Evolutionary conservation across 768 basidiomycete genomes (phyloP).

Genomic region (Podaxis rugospora): DNA sequence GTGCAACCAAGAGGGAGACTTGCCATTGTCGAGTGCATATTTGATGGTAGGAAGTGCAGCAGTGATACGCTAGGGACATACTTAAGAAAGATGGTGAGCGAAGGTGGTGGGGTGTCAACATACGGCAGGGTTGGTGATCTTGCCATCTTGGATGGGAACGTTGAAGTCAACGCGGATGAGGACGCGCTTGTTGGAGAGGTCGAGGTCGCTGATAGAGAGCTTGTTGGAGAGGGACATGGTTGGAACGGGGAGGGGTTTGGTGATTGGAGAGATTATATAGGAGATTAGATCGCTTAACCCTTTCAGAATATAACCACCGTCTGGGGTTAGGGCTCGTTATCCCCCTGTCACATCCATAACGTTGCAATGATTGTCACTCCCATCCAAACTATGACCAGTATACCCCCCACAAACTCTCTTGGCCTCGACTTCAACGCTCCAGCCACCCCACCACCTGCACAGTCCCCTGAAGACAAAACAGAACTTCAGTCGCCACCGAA

Average conservation of each 20-base stretch:
- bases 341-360: slow-evolving; percentile 12
- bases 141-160: slow-evolving; percentile 85
- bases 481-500: slow-evolving; percentile 14
- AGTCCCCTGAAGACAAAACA: slow-evolving; percentile 8
- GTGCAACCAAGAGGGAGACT: slow-evolving; percentile 20
- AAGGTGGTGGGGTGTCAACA: slow-evolving; percentile 27
- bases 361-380: slow-evolving; percentile 31
- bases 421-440: slow-evolving; percentile 61
- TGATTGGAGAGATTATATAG: slow-evolving; percentile 14
- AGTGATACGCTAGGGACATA: slow-evolving; percentile 75
- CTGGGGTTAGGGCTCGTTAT: slow-evolving; percentile 25
- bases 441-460: slow-evolving; percentile 19
- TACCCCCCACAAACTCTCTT: slow-evolving; percentile 53
- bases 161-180: slow-evolving; percentile 97
- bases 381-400: slow-evolving; percentile 16
- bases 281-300: slow-evolving; percentile 18
- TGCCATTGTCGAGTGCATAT: slow-evolving; percentile 84
- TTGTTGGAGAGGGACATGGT: slow-evolving; percentile 95
- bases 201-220: slow-evolving; percentile 87
- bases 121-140: slow-evolving; percentile 96
- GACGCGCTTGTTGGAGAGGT: slow-evolving; percentile 83
- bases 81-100: slow-evolving; percentile 14
- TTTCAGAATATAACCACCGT: slow-evolving; percentile 3
- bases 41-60: slow-evolving; percentile 94
- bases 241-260: slow-evolving; percentile 14